Conservation (phyloP, 2,329 filamentous ascomycete genomes). For the Elsinoe australis region DNA sequence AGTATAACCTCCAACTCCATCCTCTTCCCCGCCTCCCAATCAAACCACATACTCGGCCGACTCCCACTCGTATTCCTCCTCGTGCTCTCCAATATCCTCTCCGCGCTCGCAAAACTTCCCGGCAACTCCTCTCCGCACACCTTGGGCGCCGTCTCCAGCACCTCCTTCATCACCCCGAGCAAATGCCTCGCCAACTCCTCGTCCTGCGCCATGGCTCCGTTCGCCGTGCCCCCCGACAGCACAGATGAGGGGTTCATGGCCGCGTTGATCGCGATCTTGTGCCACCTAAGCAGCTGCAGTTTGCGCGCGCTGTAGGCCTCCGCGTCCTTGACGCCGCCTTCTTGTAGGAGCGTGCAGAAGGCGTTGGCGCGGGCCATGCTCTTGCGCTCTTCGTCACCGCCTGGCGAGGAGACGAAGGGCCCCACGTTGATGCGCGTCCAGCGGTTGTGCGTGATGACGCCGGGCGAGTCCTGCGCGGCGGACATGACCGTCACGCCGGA, state of each 20-base stretch:
- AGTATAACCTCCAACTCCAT: slow-evolving; percentile 67
- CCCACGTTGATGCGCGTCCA: slow-evolving; percentile 67
- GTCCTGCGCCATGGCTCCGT: slow-evolving; percentile 59
- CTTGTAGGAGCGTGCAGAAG: slow-evolving; percentile 49
- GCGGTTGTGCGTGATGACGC: slow-evolving; percentile 60
- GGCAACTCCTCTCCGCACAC: slow-evolving; percentile 57
- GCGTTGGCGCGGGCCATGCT: slow-evolving; percentile 34
- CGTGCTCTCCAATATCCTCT: slow-evolving; percentile 56
- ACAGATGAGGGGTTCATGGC: slow-evolving; percentile 67
- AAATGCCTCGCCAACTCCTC: slow-evolving; percentile 56
- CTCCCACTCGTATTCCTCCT: slow-evolving; percentile 55
- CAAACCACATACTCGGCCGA: slow-evolving; percentile 57
- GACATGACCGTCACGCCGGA: slow-evolving; percentile 63
- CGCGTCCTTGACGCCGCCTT: slow-evolving; percentile 60
- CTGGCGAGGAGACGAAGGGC: slow-evolving; percentile 54
- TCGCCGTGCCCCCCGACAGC: slow-evolving; percentile 56
- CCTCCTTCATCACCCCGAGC: slow-evolving; percentile 61
- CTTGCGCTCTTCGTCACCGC: slow-evolving; percentile 36
- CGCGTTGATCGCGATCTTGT: slow-evolving; percentile 70
- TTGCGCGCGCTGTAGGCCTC: slow-evolving; percentile 57
- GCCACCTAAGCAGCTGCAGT: slow-evolving; percentile 64
- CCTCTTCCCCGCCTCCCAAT: slow-evolving; percentile 58
- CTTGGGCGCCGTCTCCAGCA: slow-evolving; percentile 55
- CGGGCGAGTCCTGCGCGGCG: slow-evolving; percentile 57
- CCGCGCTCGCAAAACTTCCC: slow-evolving; percentile 52